These are phyloP conservation scores for Mallotus japonicus DNA, from an alignment of 441 rosid species.

Conservation along the genomic window DNA sequence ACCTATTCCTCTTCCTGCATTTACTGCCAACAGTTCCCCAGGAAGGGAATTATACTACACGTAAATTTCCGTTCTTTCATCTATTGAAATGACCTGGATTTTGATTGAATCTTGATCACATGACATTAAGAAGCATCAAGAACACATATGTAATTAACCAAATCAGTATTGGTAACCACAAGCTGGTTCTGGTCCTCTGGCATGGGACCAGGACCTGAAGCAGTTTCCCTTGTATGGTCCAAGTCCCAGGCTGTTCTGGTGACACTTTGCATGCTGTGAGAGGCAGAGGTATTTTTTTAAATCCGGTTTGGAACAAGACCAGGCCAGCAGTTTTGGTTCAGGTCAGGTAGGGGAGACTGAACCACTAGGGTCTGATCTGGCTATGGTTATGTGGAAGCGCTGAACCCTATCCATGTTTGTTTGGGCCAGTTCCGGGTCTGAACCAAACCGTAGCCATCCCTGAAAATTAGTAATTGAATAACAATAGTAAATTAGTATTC, in stretches of 20 bases:
- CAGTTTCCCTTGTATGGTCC: neutral
- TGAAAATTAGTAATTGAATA: neutral
- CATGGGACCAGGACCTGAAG: neutral
- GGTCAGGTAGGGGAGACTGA: no score
- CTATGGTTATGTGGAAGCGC: no score
- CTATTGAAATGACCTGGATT: neutral
- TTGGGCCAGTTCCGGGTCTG: no score
- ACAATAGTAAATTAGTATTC: neutral
- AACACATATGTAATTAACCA: neutral
- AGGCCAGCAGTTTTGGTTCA: no score
- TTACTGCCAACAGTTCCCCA: conserved; percentile 37
- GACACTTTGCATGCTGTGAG: no score
- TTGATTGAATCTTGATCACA: neutral
- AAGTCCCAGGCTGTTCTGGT: neutral
- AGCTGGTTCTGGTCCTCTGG: neutral
- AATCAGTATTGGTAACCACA: neutral
- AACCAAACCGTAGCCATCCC: no score
- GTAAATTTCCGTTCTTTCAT: conserved; percentile 37
- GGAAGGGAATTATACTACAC: conserved; percentile 61
- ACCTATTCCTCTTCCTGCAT: conserved; percentile 65
- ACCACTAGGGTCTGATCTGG: no score
- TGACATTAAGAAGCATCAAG: neutral
- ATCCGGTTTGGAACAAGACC: no score
- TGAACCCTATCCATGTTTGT: no score
- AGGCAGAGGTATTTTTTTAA: no score